Conservation (phyloP, 1,139 yeast genomes). For the Pichia sorboxylosa region DNA sequence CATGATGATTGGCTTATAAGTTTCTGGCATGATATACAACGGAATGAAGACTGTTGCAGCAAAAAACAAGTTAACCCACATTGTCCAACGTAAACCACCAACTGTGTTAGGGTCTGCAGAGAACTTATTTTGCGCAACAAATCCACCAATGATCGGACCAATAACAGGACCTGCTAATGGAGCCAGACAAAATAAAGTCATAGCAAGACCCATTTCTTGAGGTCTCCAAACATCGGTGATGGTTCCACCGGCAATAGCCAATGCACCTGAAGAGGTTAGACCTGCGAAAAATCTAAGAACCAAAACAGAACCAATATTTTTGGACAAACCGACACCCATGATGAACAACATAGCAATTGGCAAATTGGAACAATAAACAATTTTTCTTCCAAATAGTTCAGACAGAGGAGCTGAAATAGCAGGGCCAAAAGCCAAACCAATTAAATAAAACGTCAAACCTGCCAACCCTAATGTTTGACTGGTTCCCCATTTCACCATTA, state of each 20-base stretch:
- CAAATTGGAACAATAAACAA: slow-evolving; percentile 46
- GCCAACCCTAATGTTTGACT: slow-evolving; percentile 49
- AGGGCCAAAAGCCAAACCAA: slow-evolving; percentile 67
- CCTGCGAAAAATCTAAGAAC: slow-evolving; percentile 76
- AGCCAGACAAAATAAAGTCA: slow-evolving; percentile 58
- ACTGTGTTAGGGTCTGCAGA: slow-evolving; percentile 11
- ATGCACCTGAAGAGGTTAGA: slow-evolving; percentile 69
- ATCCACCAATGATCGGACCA: slow-evolving; percentile 78
- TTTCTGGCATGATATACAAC: slow-evolving; percentile 51
- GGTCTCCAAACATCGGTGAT: slow-evolving; percentile 65
- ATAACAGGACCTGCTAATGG: slow-evolving; percentile 74
- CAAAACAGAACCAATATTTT: slow-evolving; percentile 45
- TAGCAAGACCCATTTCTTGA: slow-evolving; percentile 54
- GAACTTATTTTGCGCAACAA: slow-evolving; percentile 47
- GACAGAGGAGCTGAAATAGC: slow-evolving; percentile 68
- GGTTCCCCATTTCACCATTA: slow-evolving; percentile 34
- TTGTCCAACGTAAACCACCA: slow-evolving; percentile 62
- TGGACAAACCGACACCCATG: slow-evolving; percentile 62
- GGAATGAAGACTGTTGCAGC: slow-evolving; percentile 56
- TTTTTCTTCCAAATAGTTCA: slow-evolving; percentile 61
- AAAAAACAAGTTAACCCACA: slow-evolving; percentile 67
- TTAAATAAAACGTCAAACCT: slow-evolving; percentile 58
- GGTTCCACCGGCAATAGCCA: slow-evolving; percentile 82
- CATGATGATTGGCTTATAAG: slow-evolving; percentile 54
- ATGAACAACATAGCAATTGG: slow-evolving; percentile 64